phyloP scores from a whole-genome alignment of 495 filamentous ascomycete genomes.

The Cercophora sp. region DNA sequence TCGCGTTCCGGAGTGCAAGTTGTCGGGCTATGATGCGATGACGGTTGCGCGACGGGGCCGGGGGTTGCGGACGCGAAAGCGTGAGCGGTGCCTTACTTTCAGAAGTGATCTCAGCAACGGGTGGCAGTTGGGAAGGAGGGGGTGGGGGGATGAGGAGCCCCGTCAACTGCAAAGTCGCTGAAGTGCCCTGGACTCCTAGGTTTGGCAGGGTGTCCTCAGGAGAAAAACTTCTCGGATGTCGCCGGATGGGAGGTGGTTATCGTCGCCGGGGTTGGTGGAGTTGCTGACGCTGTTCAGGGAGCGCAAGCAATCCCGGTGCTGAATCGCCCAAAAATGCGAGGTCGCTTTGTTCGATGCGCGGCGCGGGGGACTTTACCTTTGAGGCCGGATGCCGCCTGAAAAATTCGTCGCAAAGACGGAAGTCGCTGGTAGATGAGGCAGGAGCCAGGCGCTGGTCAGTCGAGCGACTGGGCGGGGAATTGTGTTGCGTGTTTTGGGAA shows the following conservation, averaged over 20 bases:
- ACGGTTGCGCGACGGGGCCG: constrained; percentile 3
- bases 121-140: constrained; percentile 16
- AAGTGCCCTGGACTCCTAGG: too few relatives aligned
- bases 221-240: constrained; percentile 11
- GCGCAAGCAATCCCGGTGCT: constrained; percentile 15
- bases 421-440: constrained; percentile 13
- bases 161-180: constrained; percentile 10
- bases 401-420: constrained; percentile 16
- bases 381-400: constrained; percentile 13
- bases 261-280: constrained; percentile 25
- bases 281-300: constrained; percentile 17
- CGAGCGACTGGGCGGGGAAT: constrained; percentile 7
- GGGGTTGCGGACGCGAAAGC: neutral
- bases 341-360: constrained; percentile 13
- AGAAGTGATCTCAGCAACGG: constrained; percentile 34
- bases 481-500: constrained; percentile 19
- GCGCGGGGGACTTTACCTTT: constrained; percentile 17
- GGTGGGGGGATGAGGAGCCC: constrained; percentile 19
- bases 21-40: neutral
- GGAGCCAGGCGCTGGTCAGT: constrained; percentile 15
- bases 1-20: too few relatives aligned
- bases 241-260: constrained; percentile 23
- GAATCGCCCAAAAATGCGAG: constrained; percentile 15
- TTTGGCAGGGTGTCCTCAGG: too few relatives aligned
- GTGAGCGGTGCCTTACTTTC: constrained; percentile 17